Evolutionary conservation across 805 yeast species (phyloP).

Genomic region (Grigorovia jiainica): DNA sequence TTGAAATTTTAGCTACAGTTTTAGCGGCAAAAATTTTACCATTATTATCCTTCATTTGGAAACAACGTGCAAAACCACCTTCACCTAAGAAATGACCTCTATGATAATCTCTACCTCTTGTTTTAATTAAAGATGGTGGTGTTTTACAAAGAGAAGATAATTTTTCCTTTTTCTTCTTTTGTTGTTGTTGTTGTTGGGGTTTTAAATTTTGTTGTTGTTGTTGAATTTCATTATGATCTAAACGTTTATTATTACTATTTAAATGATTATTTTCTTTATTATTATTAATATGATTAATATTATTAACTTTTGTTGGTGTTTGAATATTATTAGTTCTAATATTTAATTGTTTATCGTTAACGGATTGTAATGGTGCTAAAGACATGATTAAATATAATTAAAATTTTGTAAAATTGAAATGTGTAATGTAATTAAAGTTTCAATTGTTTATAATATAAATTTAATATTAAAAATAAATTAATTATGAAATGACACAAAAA

Average conservation of each 20-base stretch:
- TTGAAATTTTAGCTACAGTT: slow-evolving; percentile 93
- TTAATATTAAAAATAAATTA: too few species aligned
- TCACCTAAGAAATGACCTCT: slow-evolving; percentile 90
- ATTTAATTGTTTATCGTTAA: slow-evolving; percentile 28
- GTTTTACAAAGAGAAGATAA: slow-evolving; percentile 87
- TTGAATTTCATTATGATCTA: slow-evolving; percentile 5
- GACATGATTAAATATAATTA: slow-evolving; percentile 16
- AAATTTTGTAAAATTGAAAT: background rate
- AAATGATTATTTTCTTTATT: slow-evolving; percentile 12
- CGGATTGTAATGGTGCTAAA: slow-evolving; percentile 27
- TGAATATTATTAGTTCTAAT: slow-evolving; percentile 21
- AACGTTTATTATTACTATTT: slow-evolving; percentile 9
- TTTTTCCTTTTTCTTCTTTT: slow-evolving; percentile 76
- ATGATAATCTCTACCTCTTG: slow-evolving; percentile 83
- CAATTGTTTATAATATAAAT: too few species aligned
- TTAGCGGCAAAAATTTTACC: slow-evolving; percentile 92
- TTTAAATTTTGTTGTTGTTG: slow-evolving; percentile 3
- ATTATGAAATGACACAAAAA: background rate
- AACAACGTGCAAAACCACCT: slow-evolving; percentile 98
- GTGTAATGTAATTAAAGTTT: too few species aligned
- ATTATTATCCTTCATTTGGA: slow-evolving; percentile 84
- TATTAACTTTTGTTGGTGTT: slow-evolving; percentile 22
- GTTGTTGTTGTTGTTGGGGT: slow-evolving; percentile 14
- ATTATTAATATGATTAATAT: slow-evolving; percentile 3
- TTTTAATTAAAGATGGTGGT: slow-evolving; percentile 88